Percentiles rank a stretch among this genome's conserved stretches.
These are phyloP conservation scores for Orbilia brochopaga DNA, from an alignment of 2,329 filamentous ascomycete species.

Conservation along the genomic window DNA sequence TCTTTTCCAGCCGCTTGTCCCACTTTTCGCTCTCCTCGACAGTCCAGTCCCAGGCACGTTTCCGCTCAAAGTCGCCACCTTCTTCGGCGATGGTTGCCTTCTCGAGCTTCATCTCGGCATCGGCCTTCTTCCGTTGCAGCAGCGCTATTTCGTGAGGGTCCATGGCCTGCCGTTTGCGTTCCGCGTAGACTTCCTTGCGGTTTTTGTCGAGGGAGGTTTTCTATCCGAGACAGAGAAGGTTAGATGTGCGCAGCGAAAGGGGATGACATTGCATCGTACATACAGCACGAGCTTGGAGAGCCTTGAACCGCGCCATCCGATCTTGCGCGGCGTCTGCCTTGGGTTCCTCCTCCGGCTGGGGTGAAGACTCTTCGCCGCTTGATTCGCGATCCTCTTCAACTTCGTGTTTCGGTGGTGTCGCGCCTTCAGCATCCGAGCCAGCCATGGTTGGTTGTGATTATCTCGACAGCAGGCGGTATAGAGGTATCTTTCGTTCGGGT, in stretches of 20 bases:
- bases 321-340: constrained; percentile 62
- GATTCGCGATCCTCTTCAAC: constrained; percentile 39
- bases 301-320: constrained; percentile 81
- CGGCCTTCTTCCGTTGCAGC: constrained; percentile 82
- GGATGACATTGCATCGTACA: constrained; percentile 54
- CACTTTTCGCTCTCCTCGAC: constrained; percentile 90
- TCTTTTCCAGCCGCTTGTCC: constrained; percentile 90
- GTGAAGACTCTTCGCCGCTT: constrained; percentile 39
- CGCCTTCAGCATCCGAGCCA: constrained; percentile 27
- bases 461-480: background rate
- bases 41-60: constrained; percentile 98
- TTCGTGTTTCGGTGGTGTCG: constrained; percentile 46
- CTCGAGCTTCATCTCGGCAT: constrained; percentile 88
- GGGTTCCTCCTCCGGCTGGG: constrained; percentile 28
- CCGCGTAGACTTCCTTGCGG: constrained; percentile 79
- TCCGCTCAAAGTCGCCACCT: constrained; percentile 94
- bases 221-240: constrained; percentile 53
- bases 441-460: constrained; percentile 33
- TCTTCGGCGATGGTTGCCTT: constrained; percentile 86
- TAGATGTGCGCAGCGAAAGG: constrained; percentile 36
- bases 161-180: constrained; percentile 77
- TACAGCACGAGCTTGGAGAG: constrained; percentile 77
- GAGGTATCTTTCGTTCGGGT: background rate
- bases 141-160: constrained; percentile 78
- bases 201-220: constrained; percentile 76